Base-by-base conservation (phyloP, 2,329 filamentous ascomycete genomes). In the Aspergillus sp. region DNA sequence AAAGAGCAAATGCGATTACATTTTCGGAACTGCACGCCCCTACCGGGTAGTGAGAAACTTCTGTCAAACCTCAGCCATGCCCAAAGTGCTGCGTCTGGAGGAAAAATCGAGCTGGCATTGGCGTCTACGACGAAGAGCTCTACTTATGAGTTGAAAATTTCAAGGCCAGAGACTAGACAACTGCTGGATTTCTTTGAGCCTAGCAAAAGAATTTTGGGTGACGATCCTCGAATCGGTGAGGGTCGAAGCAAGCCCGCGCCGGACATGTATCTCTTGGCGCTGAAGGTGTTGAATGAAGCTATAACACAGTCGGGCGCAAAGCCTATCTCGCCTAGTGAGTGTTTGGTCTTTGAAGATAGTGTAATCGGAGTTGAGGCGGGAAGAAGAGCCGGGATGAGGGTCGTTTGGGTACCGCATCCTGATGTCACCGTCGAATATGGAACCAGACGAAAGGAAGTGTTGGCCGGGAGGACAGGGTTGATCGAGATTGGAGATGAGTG, bases 291-390 rank as follows among this genome's bases (percentile, higher is more conserved):
- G 26, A 69, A 69, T n/a, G 54, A 16, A 12, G 36, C 53, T 2
- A 49, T 39, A 12, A 2, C 32, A 26, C 54, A 22, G 2, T 14
- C 36, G 24, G 56, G 20, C 5, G 47, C 9, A 52, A 62, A 31
- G 9, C 7, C n/a, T 12, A 68, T 71, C 12, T 54, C 69, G 16
- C 66, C 69, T 1, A 62, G 61, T 1, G 71, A 75, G 62, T 74
- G 70, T 65, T 63, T 75, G 32, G 72, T 75, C 7, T 75, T 75
- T 20, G 73, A 74, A 58, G 72, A 75, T 65, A 72, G 69, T 7
- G 58, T 73, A 29, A 64, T 62, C 51, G 69, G 73, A 9, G 67
- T 73, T 22, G 71, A 73, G 58, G 68, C 73, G 50, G 69, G 60
- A 54, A 72, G 71, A 59, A 56, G 69, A 22, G 72, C 73, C 54